Conservation (phyloP, 2,329 filamentous ascomycete genomes). For the Cercospora sp. region DNA sequence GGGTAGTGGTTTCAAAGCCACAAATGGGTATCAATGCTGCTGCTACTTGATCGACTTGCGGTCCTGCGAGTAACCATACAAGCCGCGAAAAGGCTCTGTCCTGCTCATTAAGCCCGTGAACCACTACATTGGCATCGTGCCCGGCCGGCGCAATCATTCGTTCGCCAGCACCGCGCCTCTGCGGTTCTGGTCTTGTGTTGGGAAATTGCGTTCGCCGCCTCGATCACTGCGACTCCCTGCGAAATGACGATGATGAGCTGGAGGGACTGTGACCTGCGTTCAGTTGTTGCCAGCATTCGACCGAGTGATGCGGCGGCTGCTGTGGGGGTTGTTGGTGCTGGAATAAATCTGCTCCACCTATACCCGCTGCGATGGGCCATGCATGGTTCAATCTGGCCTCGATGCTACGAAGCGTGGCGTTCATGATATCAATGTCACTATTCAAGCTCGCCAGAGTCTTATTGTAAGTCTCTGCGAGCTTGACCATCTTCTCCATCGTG, state of each 20-base stretch:
- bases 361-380: slow-evolving; percentile 2
- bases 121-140: background rate
- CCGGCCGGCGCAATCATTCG: background rate
- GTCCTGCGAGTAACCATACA: background rate
- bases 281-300: background rate
- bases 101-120: background rate
- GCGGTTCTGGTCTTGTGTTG: background rate
- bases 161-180: background rate
- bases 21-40: slow-evolving; percentile 7
- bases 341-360: background rate
- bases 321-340: background rate
- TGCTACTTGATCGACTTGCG: background rate
- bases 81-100: background rate
- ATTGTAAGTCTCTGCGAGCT: slow-evolving; percentile 26
- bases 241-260: background rate
- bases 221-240: slow-evolving; percentile 4
- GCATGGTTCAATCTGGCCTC: slow-evolving; percentile 22
- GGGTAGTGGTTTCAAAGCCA: background rate
- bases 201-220: background rate
- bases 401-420: slow-evolving; percentile 21
- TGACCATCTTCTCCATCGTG: slow-evolving; percentile 26
- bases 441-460: slow-evolving; percentile 21
- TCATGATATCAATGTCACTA: slow-evolving; percentile 23
- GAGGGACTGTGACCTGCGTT: slow-evolving; percentile 10
- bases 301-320: background rate